phyloP scores from a whole-genome alignment of 306 rosid species.

The Fragaria vesca region DNA sequence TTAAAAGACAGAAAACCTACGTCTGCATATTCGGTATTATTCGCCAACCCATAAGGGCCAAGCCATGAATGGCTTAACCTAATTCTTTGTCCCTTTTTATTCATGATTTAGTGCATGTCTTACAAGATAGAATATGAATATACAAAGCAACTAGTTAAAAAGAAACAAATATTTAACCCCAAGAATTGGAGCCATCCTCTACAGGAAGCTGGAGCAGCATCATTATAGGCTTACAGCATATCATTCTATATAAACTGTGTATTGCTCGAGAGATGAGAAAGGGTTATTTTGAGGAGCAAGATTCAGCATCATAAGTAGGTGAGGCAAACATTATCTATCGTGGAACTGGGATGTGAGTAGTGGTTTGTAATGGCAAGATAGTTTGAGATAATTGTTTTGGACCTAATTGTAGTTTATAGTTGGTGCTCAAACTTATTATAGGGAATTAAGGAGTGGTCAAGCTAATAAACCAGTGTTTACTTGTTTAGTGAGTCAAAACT shows the following conservation, averaged over 20 bases:
- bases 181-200: not conserved
- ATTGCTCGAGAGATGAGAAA: not conserved
- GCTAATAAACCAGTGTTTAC: not conserved
- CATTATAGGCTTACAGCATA: not conserved
- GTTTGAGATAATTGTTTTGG: not conserved
- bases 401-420: no score
- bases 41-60: conserved; percentile 7
- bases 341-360: not conserved
- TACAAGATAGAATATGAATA: not conserved
- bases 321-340: not conserved
- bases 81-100: conserved; percentile 27
- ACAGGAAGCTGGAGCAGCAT: not conserved
- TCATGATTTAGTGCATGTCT: conserved; percentile 12
- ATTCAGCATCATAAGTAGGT: no score
- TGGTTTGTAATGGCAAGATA: not conserved
- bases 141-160: not conserved
- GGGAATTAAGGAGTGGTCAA: not conserved
- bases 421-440: no score
- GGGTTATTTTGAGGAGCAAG: no score
- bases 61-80: conserved; percentile 12
- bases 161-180: not conserved
- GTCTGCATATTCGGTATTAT: not conserved
- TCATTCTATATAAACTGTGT: not conserved
- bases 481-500: not conserved
- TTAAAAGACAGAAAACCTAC: conserved; percentile 16